A percentile compares a stretch with the other conserved stretches of the same genome.
Evolutionary conservation across 2,329 filamentous ascomycete genomes (phyloP).

Genomic region (Penicillium janthinellum): DNA sequence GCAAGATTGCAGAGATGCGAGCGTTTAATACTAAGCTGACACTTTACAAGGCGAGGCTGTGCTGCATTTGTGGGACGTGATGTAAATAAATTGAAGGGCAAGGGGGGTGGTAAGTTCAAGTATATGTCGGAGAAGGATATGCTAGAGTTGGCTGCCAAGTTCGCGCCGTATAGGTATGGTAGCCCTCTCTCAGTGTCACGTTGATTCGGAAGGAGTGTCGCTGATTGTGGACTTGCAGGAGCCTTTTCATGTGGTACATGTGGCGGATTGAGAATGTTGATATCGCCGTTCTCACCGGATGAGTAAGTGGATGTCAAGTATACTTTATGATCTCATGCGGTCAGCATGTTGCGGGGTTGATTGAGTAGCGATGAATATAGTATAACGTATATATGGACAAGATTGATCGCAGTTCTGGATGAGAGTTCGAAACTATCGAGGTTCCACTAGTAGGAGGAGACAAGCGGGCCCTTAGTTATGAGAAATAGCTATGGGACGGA

Average conservation of each 20-base stretch:
- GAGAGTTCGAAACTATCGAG: not conserved
- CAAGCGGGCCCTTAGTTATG: not conserved
- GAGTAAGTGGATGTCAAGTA: not conserved
- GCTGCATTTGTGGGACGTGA: conserved; percentile 82
- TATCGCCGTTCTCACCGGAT: conserved; percentile 53
- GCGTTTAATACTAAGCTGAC: conserved; percentile 8
- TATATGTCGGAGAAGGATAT: conserved; percentile 96
- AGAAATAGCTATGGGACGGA: not conserved
- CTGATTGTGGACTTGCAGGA: conserved; percentile 52
- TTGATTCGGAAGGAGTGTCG: not conserved
- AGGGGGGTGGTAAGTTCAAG: conserved; percentile 88
- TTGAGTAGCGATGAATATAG: not conserved
- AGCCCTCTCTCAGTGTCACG: not conserved
- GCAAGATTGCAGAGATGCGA: not conserved
- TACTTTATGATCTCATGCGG: not conserved
- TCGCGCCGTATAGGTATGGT: conserved; percentile 73
- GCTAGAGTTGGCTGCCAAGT: conserved; percentile 76
- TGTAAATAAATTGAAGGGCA: conserved; percentile 77
- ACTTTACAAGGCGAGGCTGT: conserved; percentile 68
- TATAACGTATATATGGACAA: not conserved
- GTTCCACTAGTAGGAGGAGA: not conserved
- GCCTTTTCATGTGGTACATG: conserved; percentile 98
- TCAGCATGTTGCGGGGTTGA: not conserved
- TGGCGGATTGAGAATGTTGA: conserved; percentile 85
- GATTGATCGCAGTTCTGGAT: not conserved